Conservation (phyloP, 495 filamentous ascomycete genomes). For the Glarea lozoyensis region DNA sequence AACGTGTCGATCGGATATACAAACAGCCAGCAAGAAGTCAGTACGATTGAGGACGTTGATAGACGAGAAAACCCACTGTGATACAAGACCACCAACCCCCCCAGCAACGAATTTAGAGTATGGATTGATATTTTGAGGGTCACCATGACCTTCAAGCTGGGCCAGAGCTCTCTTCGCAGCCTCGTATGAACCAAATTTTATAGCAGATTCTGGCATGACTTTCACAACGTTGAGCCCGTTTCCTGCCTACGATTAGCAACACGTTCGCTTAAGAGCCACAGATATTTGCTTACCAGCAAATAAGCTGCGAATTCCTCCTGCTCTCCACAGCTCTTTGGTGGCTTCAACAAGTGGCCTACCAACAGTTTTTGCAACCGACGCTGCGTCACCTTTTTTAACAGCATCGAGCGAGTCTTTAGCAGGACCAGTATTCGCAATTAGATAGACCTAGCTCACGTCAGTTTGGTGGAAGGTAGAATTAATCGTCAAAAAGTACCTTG, state of each 20-base stretch:
- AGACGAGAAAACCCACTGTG: slow-evolving; percentile 52
- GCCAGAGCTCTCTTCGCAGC: slow-evolving; percentile 84
- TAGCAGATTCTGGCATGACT: slow-evolving; percentile 96
- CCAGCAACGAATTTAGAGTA: slow-evolving; percentile 84
- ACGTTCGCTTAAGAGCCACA: slow-evolving; percentile 3
- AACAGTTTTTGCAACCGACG: slow-evolving; percentile 56
- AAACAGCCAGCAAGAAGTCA: slow-evolving; percentile 51
- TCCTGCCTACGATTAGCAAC: slow-evolving; percentile 47
- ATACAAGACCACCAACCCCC: slow-evolving; percentile 84
- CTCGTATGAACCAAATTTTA: slow-evolving; percentile 96
- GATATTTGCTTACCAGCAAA: slow-evolving; percentile 77
- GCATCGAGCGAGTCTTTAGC: slow-evolving; percentile 29
- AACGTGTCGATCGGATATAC: slow-evolving; percentile 96
- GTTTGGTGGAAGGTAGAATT: too few relatives aligned
- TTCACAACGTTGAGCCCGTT: slow-evolving; percentile 96
- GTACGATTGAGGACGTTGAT: not conserved
- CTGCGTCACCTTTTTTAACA: slow-evolving; percentile 56
- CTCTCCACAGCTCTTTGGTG: slow-evolving; percentile 64
- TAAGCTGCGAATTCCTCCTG: slow-evolving; percentile 83
- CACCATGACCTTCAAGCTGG: slow-evolving; percentile 77
- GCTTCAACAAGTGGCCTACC: slow-evolving; percentile 63
- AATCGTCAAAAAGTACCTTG: slow-evolving; percentile 42
- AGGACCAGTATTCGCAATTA: slow-evolving; percentile 79
- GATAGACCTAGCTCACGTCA: slow-evolving; percentile 50
- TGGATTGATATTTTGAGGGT: slow-evolving; percentile 66